A percentile compares a stretch with the other conserved stretches of the same genome.
Conservation (phyloP, 306 rosid genomes). For the Cucumis melo region DNA sequence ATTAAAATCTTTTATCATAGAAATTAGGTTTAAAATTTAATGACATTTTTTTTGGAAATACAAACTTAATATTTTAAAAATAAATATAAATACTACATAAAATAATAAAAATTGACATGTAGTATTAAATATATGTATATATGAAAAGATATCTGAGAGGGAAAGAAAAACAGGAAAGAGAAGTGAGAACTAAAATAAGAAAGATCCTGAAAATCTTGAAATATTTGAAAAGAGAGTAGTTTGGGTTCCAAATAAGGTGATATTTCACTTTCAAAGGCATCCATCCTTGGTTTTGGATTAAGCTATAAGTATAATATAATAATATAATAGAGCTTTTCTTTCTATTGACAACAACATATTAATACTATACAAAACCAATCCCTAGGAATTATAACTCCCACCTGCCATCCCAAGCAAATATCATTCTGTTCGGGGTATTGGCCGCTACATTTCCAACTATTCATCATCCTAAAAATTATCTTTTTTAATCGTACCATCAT, state of each 20-base stretch:
- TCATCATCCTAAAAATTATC: too few relatives aligned
- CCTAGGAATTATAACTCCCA: background rate
- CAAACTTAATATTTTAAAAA: too few relatives aligned
- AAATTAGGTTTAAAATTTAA: too few relatives aligned
- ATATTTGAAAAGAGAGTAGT: background rate
- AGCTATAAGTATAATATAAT: too few relatives aligned
- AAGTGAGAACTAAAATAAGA: background rate
- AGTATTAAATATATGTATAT: too few relatives aligned
- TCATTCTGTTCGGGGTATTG: background rate
- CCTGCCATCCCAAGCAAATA: too few relatives aligned
- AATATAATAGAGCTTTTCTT: background rate
- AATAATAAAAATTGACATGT: too few relatives aligned
- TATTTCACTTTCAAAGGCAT: background rate
- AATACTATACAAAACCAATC: background rate
- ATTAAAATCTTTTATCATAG: too few relatives aligned
- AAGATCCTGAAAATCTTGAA: background rate
- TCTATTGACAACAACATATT: background rate
- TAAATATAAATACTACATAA: too few relatives aligned
- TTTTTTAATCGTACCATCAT: too few relatives aligned
- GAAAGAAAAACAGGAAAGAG: background rate
- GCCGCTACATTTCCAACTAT: background rate
- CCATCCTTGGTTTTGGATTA: background rate
- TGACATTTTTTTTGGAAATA: too few relatives aligned
- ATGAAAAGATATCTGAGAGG: too few relatives aligned
- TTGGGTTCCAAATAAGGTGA: background rate